Percentiles rank a stretch among this genome's conserved stretches.
These are phyloP conservation scores for Fusarium drepaniforme DNA, from an alignment of 2,329 filamentous ascomycete genomes.

Conservation along the genomic window DNA sequence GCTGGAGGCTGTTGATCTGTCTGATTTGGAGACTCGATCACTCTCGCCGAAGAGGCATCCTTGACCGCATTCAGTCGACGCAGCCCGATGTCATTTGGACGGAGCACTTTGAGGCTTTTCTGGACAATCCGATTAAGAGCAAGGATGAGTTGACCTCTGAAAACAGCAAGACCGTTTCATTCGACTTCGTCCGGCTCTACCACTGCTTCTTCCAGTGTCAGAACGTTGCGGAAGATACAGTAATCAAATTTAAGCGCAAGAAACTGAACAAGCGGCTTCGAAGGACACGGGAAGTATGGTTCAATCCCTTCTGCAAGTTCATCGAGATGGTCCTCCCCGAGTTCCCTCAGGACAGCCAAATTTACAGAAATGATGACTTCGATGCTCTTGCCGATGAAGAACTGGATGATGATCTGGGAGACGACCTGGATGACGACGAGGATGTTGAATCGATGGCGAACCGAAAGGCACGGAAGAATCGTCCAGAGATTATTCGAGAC, in stretches of 20 bases:
- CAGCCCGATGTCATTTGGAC: conserved; percentile 35
- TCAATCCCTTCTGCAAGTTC: conserved; percentile 44
- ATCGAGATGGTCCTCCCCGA: conserved; percentile 38
- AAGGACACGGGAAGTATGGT: conserved; percentile 21
- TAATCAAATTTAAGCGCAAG: conserved; percentile 28
- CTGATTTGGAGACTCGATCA: conserved; percentile 48
- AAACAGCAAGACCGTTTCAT: conserved; percentile 34
- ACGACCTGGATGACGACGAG: conserved; percentile 32
- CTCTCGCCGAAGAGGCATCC: conserved; percentile 42
- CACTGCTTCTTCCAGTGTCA: conserved; percentile 46
- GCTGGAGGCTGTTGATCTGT: conserved; percentile 46
- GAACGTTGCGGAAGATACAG: conserved; percentile 32
- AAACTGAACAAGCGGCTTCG: conserved; percentile 35
- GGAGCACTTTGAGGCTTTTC: conserved; percentile 26
- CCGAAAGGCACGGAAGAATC: conserved; percentile 35
- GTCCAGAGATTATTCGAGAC: conserved; percentile 52
- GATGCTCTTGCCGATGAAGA: conserved; percentile 13
- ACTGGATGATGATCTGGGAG: conserved; percentile 16
- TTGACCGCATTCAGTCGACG: conserved; percentile 38
- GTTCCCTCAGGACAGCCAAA: conserved; percentile 51
- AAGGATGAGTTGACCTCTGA: conserved; percentile 14
- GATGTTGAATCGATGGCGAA: conserved; percentile 25
- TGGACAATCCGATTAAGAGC: conserved; percentile 30
- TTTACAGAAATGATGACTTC: conserved; percentile 45
- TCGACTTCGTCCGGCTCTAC: conserved; percentile 49